A percentile compares a stretch with the other conserved stretches of the same genome.
Conservation (phyloP, 2,329 filamentous ascomycete species). For the Colletotrichum ledebouriae region DNA sequence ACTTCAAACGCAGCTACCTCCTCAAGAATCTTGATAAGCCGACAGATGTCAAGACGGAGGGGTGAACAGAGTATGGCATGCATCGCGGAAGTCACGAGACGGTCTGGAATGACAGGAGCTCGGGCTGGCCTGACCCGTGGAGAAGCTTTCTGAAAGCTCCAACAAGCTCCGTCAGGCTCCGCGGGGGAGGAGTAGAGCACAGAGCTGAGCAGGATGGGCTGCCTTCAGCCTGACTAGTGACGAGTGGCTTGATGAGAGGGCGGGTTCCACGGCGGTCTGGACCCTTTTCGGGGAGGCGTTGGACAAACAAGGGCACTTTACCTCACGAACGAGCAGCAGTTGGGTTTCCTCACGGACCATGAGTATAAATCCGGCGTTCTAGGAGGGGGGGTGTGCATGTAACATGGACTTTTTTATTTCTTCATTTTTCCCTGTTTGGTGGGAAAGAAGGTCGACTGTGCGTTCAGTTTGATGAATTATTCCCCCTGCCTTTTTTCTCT, state of each 20-base stretch:
- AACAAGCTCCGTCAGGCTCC: not conserved
- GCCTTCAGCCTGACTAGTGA: slow-evolving; percentile 28
- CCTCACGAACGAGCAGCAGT: slow-evolving; percentile 5
- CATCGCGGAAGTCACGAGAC: not conserved
- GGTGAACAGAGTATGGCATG: slow-evolving; percentile 49
- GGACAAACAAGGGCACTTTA: slow-evolving; percentile 7
- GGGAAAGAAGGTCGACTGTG: slow-evolving; percentile 12
- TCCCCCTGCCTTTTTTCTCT: not conserved
- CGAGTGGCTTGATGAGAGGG: slow-evolving; percentile 30
- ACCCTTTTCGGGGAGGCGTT: slow-evolving; percentile 22
- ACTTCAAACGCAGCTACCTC: slow-evolving; percentile 94
- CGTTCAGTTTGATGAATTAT: slow-evolving; percentile 4
- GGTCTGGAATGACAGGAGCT: not conserved
- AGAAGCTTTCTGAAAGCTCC: not conserved
- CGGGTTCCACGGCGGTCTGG: slow-evolving; percentile 37
- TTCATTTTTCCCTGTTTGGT: not conserved
- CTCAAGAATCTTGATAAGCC: slow-evolving; percentile 80
- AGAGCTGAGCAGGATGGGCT: slow-evolving; percentile 4
- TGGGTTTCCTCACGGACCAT: not conserved
- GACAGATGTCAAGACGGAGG: slow-evolving; percentile 70
- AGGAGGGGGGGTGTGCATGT: slow-evolving; percentile 12
- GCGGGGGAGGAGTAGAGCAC: not conserved
- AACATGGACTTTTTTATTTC: not conserved
- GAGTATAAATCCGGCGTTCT: slow-evolving; percentile 27
- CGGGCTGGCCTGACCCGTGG: not conserved